Conservation (phyloP, 192 early-diverging fungal species). For the Coemansia sp. region DNA sequence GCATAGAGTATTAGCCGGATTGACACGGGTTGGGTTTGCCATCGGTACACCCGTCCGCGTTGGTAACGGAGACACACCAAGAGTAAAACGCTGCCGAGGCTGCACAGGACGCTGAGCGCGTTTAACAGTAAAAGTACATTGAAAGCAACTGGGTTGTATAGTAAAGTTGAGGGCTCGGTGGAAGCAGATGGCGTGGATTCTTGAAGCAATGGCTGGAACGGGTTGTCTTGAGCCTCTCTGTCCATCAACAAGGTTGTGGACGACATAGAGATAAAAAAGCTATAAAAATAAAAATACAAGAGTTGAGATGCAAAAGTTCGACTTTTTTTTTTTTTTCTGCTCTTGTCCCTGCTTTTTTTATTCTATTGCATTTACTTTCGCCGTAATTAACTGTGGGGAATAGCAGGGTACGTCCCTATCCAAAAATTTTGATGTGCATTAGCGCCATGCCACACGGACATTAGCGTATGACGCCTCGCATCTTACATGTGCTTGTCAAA, state of each 20-base stretch:
- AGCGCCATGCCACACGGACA: slow-evolving; percentile 4
- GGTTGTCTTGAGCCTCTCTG: slow-evolving; percentile 18
- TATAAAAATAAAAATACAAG: background rate
- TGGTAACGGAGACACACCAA: slow-evolving; percentile 12
- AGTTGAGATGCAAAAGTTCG: background rate
- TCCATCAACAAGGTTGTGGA: background rate
- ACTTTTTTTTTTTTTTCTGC: background rate
- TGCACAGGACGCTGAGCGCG: slow-evolving; percentile 25
- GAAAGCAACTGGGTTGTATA: slow-evolving; percentile 23
- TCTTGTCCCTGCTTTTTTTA: background rate
- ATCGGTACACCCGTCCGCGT: slow-evolving; percentile 6
- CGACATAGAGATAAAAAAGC: background rate
- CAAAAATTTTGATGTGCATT: background rate
- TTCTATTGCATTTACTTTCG: background rate
- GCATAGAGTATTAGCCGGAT: slow-evolving; percentile 29
- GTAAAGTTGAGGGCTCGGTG: background rate
- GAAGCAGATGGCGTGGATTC: background rate
- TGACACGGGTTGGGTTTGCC: slow-evolving; percentile 28
- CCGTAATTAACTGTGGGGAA: background rate
- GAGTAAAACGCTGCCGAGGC: slow-evolving; percentile 14
- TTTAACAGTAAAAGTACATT: slow-evolving; percentile 17
- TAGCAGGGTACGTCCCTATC: background rate
- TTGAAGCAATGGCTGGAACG: slow-evolving; percentile 23
- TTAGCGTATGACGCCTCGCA: slow-evolving; percentile 7
- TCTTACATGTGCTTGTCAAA: background rate